Evolutionary conservation across 108 stramenopile species (phyloP), one percentile per base, ranked within the genome.

Genomic region (Cyclostephanos invisitatus): DNA sequence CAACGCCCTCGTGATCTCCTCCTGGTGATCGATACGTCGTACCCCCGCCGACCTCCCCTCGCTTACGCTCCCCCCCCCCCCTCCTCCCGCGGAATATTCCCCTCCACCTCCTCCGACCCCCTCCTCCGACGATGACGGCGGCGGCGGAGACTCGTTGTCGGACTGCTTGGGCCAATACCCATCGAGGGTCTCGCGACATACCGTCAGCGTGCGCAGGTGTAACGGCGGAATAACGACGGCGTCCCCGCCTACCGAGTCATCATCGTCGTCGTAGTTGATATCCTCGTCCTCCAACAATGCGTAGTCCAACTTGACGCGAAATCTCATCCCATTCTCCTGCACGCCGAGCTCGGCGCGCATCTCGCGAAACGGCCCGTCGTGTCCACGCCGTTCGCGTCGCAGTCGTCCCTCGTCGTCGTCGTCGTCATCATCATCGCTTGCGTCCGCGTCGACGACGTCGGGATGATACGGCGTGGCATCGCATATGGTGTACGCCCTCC

Each of bases 231-330:
- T 5, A 54, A 15, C 40, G 59, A 28, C 17, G 90, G 88, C 14
- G 67, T 63, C 17, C 58, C 5, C 51, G 60, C 10, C 17, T n/a
- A 25, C 17, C 89, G 87, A 12, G 70, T 60, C 17, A 57, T 10
- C 51, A 51, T 9, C 17, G 35, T 42, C 21, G 60, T n/a, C 15
- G 18, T 9, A 49, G 12, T 18, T 36, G 46, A 55, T 20, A 9
- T 60, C 28, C 40, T 50, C 59, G 25, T 77, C 70, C 29, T 75
- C 62, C 69, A 83, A 53, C 47, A 71, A 32, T 2, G 77, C 77
- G 78, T 96, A 96, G 59, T 92, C 92, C 46, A 91, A 48, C 67
- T 96, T 96, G 71, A 93, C 58, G 28, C 92, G 85, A 65, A 91
- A 89, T 55, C 95, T 79, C 73, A 93, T 75, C 14, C 73, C 82